phyloP scores from a whole-genome alignment of 1,284 basidiomycete genomes.

The Agaricales sp. region DNA sequence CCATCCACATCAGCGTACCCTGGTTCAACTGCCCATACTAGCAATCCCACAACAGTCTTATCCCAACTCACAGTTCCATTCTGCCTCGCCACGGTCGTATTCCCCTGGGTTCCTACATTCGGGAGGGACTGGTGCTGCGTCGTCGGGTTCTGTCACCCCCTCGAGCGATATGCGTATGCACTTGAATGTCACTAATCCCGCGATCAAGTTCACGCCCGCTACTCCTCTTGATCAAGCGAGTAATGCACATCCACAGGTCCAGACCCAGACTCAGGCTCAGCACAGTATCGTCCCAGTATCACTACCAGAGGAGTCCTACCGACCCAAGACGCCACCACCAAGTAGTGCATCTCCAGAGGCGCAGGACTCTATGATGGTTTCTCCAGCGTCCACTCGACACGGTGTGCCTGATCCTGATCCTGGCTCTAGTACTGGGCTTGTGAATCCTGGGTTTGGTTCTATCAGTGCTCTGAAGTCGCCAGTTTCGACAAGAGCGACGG shows the following conservation, averaged over 20 bases:
- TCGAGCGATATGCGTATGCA: too few species aligned
- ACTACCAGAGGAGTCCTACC: neutral
- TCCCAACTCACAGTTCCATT: neutral
- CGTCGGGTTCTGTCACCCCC: neutral
- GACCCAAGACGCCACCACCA: neutral
- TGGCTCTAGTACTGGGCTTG: too few species aligned
- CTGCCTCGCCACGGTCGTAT: neutral
- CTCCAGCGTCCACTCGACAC: too few species aligned
- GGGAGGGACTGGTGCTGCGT: neutral
- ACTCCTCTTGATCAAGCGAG: slow-evolving; percentile 17
- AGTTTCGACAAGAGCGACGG: slow-evolving; percentile 15
- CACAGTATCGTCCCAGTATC: neutral
- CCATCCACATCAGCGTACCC: neutral
- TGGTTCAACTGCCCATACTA: neutral
- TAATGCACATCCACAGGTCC: slow-evolving; percentile 7
- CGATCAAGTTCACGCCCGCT: slow-evolving; percentile 27
- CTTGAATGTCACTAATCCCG: slow-evolving; percentile 11
- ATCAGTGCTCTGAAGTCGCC: slow-evolving; percentile 14
- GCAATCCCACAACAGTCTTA: neutral
- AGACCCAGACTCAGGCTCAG: neutral
- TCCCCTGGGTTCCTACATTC: neutral
- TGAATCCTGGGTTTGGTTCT: too few species aligned
- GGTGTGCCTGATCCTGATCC: too few species aligned
- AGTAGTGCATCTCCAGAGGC: neutral
- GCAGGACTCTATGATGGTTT: slow-evolving; percentile 13